phyloP scores from a whole-genome alignment of 1,284 basidiomycete species.

The Sporisorium iseilematis-ciliati region DNA sequence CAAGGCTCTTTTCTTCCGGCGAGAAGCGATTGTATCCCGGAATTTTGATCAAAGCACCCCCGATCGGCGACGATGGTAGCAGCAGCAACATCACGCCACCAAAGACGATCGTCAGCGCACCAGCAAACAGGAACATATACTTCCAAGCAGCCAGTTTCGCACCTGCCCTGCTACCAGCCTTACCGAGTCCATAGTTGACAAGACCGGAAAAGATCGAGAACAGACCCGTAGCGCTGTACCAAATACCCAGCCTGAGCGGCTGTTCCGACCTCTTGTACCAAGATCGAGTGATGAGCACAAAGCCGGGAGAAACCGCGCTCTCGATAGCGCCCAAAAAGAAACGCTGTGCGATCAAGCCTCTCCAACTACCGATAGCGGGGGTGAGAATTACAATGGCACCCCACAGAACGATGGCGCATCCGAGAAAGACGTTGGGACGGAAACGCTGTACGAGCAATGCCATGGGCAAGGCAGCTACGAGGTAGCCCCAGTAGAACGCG shows the following conservation, averaged over 20 bases:
- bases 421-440: slow-evolving; percentile 69
- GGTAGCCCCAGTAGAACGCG: slow-evolving; percentile 73
- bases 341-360: slow-evolving; percentile 72
- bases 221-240: slow-evolving; percentile 73
- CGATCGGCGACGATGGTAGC: slow-evolving; percentile 71
- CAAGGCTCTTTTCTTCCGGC: slow-evolving; percentile 50
- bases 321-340: slow-evolving; percentile 64
- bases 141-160: slow-evolving; percentile 72
- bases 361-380: slow-evolving; percentile 68
- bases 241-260: slow-evolving; percentile 68
- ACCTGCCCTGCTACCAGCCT: slow-evolving; percentile 61
- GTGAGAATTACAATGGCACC: slow-evolving; percentile 73
- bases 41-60: slow-evolving; percentile 46
- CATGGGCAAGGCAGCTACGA: slow-evolving; percentile 71
- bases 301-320: slow-evolving; percentile 72
- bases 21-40: slow-evolving; percentile 56
- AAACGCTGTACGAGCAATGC: slow-evolving; percentile 72
- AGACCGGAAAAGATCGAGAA: slow-evolving; percentile 71
- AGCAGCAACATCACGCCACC: slow-evolving; percentile 71
- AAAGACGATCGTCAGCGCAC: slow-evolving; percentile 72
- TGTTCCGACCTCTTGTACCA: slow-evolving; percentile 72
- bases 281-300: slow-evolving; percentile 72
- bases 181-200: slow-evolving; percentile 73
- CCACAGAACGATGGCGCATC: slow-evolving; percentile 70
- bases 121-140: slow-evolving; percentile 73